Evolutionary conservation across 345 rosid genomes (phyloP), one percentile per base, ranked within the genome.

Genomic region (Citrus mangshanensis): DNA sequence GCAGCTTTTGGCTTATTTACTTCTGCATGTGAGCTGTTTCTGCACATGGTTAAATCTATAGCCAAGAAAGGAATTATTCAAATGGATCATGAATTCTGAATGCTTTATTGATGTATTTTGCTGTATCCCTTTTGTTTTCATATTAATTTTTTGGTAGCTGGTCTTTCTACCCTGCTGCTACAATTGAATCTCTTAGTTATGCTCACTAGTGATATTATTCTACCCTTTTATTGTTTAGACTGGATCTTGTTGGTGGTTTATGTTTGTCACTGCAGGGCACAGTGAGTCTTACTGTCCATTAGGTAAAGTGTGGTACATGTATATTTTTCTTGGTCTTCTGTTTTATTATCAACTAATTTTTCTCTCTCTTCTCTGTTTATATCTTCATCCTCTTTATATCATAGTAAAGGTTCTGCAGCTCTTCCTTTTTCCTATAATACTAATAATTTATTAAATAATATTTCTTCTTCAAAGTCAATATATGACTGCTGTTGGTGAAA

Each of bases 1-100:
- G 37, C 78, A 37, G 88, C 78, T 73, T 64, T 81, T 75, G 74
- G 38, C 55, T 68, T 40, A 21, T 49, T 51, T 40, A 71, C 69
- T 38, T 68, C 28, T 5, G 73, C 12, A 10, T 21, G 18, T 72
- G 34, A 59, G 34, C 40, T 76, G 61, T 30, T 22, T 65, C 21
- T 70, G 37, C 63, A 73, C 24, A 38, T 55, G 24, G 42, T 80
- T 67, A 13, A 63, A 27, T 65, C 38, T 18, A 46, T 46, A 12
- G 18, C 51, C 18, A 54, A 54, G 68, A 51, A 30, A 12, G 58
- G n/a, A 5, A 9, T 14, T 12, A 34, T 24, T 34, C 13, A 1
- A 40, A 60, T 60, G 19, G 35, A 7, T 25, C 18, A 61, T 40
- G 25, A 9, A 30, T 42, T 61, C 3, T 25, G 54, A 27, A 61